phyloP scores from a whole-genome alignment of 495 filamentous ascomycete species.

The Aspergillus nanangensis region DNA sequence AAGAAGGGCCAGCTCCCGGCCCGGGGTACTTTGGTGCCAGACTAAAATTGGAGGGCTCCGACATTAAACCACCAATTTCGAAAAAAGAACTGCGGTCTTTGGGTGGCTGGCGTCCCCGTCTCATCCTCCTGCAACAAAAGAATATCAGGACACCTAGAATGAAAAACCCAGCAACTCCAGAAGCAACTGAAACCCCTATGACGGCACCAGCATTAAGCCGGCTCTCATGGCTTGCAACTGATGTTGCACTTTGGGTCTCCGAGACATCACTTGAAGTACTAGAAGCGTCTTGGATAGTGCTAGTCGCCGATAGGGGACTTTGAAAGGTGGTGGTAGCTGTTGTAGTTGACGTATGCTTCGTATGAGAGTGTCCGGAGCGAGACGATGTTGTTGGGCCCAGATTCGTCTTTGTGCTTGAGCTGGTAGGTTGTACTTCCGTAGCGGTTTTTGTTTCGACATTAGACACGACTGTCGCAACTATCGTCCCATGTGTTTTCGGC shows the following conservation, averaged over 20 bases:
- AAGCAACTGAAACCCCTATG: slow-evolving; percentile 39
- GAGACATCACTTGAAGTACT: slow-evolving; percentile 5
- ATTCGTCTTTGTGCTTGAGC: no score
- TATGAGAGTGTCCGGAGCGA: no score
- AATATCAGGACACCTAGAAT: slow-evolving; percentile 34
- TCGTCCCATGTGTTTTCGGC: slow-evolving; percentile 54
- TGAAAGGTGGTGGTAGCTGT: slow-evolving; percentile 10
- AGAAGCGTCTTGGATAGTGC: not conserved
- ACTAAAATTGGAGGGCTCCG: slow-evolving; percentile 35
- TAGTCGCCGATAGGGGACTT: slow-evolving; percentile 8
- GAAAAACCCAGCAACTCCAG: slow-evolving; percentile 35
- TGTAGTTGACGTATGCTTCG: not conserved
- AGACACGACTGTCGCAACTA: slow-evolving; percentile 53
- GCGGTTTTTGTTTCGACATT: no score
- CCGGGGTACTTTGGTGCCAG: slow-evolving; percentile 18
- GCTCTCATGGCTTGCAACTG: slow-evolving; percentile 4
- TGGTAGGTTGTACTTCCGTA: no score
- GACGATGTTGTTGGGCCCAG: no score
- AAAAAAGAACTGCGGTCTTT: slow-evolving; percentile 25
- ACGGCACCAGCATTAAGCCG: slow-evolving; percentile 29
- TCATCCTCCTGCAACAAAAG: slow-evolving; percentile 30
- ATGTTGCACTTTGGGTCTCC: slow-evolving; percentile 6
- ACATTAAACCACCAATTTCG: slow-evolving; percentile 41
- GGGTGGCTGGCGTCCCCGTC: slow-evolving; percentile 15
- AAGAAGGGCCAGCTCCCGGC: slow-evolving; percentile 8